Evolutionary conservation across 441 rosid species (phyloP).

Genomic region (Corymbia calophylla): DNA sequence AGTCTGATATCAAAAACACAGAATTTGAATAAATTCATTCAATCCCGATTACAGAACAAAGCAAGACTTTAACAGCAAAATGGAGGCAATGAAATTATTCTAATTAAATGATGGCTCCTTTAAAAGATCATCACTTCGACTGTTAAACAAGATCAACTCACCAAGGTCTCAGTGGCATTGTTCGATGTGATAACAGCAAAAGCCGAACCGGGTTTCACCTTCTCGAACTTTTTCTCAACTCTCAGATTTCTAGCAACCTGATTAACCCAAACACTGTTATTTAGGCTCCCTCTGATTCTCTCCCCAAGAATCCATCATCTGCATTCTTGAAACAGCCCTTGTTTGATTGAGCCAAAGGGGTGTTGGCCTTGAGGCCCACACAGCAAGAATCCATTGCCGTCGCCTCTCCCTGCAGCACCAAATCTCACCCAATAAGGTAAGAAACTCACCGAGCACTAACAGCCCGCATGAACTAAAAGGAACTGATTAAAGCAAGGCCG

Average conservation of each 20-base stretch:
- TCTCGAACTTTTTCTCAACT: conserved; percentile 19
- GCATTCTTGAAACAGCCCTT: conserved; percentile 20
- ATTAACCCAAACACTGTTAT: conserved; percentile 15
- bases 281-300: conserved; percentile 38
- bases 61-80: neutral
- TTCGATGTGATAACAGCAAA: conserved; percentile 52
- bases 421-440: neutral
- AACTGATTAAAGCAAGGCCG: conserved; percentile 8
- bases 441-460: neutral
- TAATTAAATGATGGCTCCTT: neutral
- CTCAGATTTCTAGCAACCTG: conserved; percentile 23
- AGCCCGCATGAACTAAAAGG: neutral
- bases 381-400: conserved; percentile 54
- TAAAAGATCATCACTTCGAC: neutral
- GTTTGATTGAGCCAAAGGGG: conserved; percentile 18
- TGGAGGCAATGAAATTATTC: neutral
- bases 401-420: conserved; percentile 6
- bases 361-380: conserved; percentile 29
- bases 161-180: conserved; percentile 44
- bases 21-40: neutral
- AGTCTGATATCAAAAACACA: conserved; percentile 27
- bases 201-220: conserved; percentile 38
- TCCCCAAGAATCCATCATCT: conserved; percentile 51
- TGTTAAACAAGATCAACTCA: conserved; percentile 11
- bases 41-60: neutral